Evolutionary conservation across 2,329 filamentous ascomycete species (phyloP), one percentile per base, ranked within the genome.

Genomic region (Sphaceloma murrayae): DNA sequence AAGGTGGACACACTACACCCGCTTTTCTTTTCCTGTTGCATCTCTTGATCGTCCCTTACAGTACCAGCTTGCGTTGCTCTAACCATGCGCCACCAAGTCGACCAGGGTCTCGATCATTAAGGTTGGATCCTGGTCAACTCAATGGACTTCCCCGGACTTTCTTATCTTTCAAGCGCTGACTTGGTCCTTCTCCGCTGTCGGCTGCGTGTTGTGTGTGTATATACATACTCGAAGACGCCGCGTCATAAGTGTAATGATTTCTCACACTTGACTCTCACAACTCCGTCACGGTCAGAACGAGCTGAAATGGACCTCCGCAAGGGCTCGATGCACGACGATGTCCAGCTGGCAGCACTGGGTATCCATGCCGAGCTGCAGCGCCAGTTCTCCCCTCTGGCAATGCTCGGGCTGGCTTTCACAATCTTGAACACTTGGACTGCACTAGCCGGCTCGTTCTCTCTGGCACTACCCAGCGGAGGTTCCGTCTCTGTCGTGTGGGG

Each of bases 401-500:
- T 79, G 74, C 63, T 78, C 29, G 75, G 74, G 11, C 63, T 78
- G 46, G 75, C 74, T 4, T 79, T 78, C 56, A 75, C 75, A 9
- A 78, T 78, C 51, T 56, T 79, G 34, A 79, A 79, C 54, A 75
- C 74, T 11, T 79, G 75, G 75, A 78, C 75, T 2, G 75, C 75
- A 11, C 61, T 78, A 5, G 73, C 73, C 2, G 67, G 75, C 1
- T 77, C 73, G 45, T 59, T 79, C 34, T 72, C 68, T 2, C 64
- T 80, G 4, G 75, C 77, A 14, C 66, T 88, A 22, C 80, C 82
- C 1, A 81, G 76, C 10, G 84, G 84, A 31, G 84, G 84, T 0
- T 73, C 78, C 14, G 77, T 74, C 5, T 73, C 78, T 47, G 79
- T 87, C 30, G 72, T 88, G 47, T 88, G 83, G 82, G 83, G 82